These are phyloP conservation scores for Senna siamea DNA, from an alignment of 306 rosid species.

Conservation along the genomic window DNA sequence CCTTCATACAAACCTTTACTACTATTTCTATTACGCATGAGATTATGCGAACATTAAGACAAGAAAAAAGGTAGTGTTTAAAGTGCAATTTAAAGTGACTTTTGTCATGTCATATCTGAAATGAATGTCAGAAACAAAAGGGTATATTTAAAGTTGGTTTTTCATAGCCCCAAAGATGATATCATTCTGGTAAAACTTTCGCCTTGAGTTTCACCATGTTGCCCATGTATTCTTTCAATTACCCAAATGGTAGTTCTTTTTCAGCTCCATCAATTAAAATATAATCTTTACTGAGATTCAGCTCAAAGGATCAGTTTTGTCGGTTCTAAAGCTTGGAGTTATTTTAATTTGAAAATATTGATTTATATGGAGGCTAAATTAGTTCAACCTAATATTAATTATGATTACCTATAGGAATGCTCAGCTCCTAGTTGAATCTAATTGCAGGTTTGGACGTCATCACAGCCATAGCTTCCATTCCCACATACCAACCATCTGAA, in stretches of 20 bases:
- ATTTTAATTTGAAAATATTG: constrained; percentile 9
- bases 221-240: neutral
- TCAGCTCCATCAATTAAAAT: neutral
- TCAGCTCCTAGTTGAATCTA: constrained; percentile 38
- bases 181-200: too few species aligned
- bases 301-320: too few species aligned
- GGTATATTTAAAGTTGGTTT: too few species aligned
- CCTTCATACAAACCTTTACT: neutral
- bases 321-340: neutral
- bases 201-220: too few species aligned
- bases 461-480: constrained; percentile 78
- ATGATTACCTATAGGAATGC: constrained; percentile 7
- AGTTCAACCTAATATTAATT: neutral
- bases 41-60: too few species aligned
- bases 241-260: neutral
- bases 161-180: too few species aligned
- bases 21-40: too few species aligned
- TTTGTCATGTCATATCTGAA: too few species aligned
- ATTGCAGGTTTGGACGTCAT: constrained; percentile 83
- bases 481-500: constrained; percentile 78
- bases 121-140: too few species aligned
- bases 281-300: neutral
- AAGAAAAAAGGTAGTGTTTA: too few species aligned
- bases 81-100: too few species aligned
- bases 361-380: neutral